These are phyloP conservation scores for Neoascochyta sp. DNA, from an alignment of 2,329 filamentous ascomycete species.

Conservation along the genomic window DNA sequence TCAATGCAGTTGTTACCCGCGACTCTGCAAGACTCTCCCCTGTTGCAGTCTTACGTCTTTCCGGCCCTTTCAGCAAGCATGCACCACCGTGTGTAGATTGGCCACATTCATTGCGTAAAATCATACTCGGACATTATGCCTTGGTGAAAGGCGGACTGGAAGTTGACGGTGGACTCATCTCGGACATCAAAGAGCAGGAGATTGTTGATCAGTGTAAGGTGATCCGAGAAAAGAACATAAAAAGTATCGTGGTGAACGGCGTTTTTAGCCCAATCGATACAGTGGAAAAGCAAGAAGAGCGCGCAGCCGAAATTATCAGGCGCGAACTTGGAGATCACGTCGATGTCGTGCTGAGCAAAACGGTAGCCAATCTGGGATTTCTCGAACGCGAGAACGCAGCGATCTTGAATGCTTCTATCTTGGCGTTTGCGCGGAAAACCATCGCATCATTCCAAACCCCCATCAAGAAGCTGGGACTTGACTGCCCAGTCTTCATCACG, in stretches of 20 bases:
- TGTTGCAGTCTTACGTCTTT: conserved; percentile 53
- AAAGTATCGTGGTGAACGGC: conserved; percentile 53
- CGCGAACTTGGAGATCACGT: conserved; percentile 44
- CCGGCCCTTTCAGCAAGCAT: conserved; percentile 47
- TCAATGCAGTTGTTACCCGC: conserved; percentile 51
- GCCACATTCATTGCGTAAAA: conserved; percentile 43
- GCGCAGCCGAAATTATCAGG: conserved; percentile 48
- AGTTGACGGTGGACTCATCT: conserved; percentile 49
- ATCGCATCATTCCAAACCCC: conserved; percentile 46
- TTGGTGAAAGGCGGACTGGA: conserved; percentile 49
- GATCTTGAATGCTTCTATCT: conserved; percentile 50
- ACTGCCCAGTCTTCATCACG: conserved; percentile 50
- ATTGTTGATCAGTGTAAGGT: conserved; percentile 43
- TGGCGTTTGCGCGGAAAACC: conserved; percentile 46
- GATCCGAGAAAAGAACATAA: conserved; percentile 45
- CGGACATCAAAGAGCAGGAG: conserved; percentile 44
- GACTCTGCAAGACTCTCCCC: conserved; percentile 49
- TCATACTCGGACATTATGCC: conserved; percentile 47
- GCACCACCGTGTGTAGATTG: conserved; percentile 52
- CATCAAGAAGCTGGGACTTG: conserved; percentile 45
- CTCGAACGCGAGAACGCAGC: conserved; percentile 51
- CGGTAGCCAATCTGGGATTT: conserved; percentile 51
- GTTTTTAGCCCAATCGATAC: conserved; percentile 59
- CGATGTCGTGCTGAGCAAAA: conserved; percentile 51
- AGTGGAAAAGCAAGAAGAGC: conserved; percentile 50